Evolutionary conservation across 2,329 filamentous ascomycete species (phyloP).

Genomic region (Pestalotiopsis sp.): DNA sequence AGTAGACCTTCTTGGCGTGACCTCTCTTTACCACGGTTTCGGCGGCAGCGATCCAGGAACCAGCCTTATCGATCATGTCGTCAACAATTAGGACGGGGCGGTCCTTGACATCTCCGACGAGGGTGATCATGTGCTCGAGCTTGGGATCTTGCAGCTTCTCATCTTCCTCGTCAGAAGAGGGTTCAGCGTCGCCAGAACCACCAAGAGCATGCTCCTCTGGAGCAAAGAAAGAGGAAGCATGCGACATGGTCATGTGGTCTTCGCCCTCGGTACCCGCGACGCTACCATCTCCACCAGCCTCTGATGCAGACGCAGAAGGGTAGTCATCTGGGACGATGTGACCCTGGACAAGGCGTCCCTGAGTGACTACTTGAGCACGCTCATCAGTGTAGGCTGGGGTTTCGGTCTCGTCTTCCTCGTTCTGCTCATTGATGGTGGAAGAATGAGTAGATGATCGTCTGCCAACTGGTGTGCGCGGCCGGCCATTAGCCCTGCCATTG

Average conservation of each 20-base stretch:
- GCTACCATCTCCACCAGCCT: conserved; percentile 60
- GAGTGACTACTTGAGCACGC: conserved; percentile 85
- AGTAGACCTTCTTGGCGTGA: conserved; percentile 89
- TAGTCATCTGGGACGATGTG: conserved; percentile 96
- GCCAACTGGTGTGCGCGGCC: conserved; percentile 27
- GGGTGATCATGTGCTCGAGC: conserved; percentile 90
- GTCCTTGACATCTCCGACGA: conserved; percentile 92
- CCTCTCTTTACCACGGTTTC: conserved; percentile 96
- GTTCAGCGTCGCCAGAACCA: conserved; percentile 80
- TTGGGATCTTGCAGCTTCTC: conserved; percentile 79
- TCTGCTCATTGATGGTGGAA: conserved; percentile 35
- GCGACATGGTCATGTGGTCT: conserved; percentile 79
- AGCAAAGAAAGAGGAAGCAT: conserved; percentile 78
- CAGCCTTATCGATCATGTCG: conserved; percentile 98
- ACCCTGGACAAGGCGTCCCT: conserved; percentile 86
- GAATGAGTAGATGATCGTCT: conserved; percentile 34
- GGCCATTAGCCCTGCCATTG: conserved; percentile 29
- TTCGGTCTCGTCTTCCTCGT: conserved; percentile 37
- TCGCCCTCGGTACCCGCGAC: conserved; percentile 50
- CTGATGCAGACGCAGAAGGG: conserved; percentile 73
- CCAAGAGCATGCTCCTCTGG: conserved; percentile 72
- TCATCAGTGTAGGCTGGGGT: conserved; percentile 68
- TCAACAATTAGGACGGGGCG: conserved; percentile 92
- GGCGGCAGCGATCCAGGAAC: conserved; percentile 95
- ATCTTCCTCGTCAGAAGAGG: conserved; percentile 88